Evolutionary conservation across 306 rosid species (phyloP), one percentile per base, ranked within the genome.

Genomic region (Myrica gale): DNA sequence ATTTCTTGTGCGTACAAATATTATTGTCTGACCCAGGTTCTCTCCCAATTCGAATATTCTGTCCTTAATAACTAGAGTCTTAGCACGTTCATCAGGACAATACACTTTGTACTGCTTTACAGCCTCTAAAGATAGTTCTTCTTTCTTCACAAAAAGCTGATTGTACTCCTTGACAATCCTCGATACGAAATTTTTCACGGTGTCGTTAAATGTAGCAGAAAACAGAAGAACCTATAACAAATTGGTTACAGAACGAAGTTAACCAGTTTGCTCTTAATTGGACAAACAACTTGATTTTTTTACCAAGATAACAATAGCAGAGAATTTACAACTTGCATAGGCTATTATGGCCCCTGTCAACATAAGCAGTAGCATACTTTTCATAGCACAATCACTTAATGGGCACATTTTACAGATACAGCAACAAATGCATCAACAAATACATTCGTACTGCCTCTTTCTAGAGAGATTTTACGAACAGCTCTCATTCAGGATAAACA

Each of bases 171-270:
- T 89, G 51, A 94, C 91, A 4, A 66, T 82, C 77, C 84, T 92
- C 20, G 95, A 78, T 63, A 86, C 89, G 46, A 94, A 94, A 47
- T 80, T 85, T 84, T 82, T 94, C 67, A 94, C 98, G 1, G 21
- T 82, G n/a, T 94, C 96, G 75, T 89, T 92, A 54, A 94, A 94
- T 39, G 98, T 94, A 57, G 97, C 98, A 76, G 98, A 94, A 85
- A 91, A 94, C 80, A 93, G 78, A 76, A 89, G 91, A 79, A 90
- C 93, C 97, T 93, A 61, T 75, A 80, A 72, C 55, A 73, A 48
- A 56, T 54, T 77, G 60, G 50, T 70, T 19, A 46, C 15, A 16
- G 58, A 74, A 60, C 17, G 21, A 60, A 32, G 58, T 74, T n/a
- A 74, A 67, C 23, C 7, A 68, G 10, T 62, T n/a, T 63, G 20